Evolutionary conservation across 1,284 basidiomycete species (phyloP).

Genomic region (Sparassis latifolia): DNA sequence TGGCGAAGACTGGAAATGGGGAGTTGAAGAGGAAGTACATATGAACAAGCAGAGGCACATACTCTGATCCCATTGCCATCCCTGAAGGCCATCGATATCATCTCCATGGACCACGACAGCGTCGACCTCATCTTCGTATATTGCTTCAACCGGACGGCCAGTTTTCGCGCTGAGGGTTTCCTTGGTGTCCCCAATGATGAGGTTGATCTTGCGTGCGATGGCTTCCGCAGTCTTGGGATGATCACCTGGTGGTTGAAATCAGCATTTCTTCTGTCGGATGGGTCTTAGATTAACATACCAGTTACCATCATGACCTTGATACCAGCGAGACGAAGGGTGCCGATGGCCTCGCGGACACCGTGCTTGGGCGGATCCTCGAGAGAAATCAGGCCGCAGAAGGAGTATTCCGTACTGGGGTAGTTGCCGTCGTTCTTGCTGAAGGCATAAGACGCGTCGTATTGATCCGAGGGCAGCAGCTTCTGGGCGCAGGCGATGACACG

Average conservation of each 20-base stretch:
- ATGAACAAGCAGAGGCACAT: conserved; percentile 1
- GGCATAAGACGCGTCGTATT: conserved; percentile 38
- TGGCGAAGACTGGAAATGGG: conserved; percentile 43
- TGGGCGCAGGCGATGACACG: conserved; percentile 68
- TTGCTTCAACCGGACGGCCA: conserved; percentile 44
- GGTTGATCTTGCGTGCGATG: conserved; percentile 63
- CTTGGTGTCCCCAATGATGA: conserved; percentile 56
- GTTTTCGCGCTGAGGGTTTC: conserved; percentile 52
- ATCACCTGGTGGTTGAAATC: conserved; percentile 34
- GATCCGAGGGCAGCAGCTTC: conserved; percentile 39
- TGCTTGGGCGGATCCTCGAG: conserved; percentile 68
- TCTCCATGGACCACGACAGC: conserved; percentile 65
- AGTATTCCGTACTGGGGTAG: conserved; percentile 50
- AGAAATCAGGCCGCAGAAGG: conserved; percentile 58
- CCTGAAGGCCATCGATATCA: conserved; percentile 53
- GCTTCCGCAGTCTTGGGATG: conserved; percentile 67
- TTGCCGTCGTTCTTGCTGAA: conserved; percentile 51
- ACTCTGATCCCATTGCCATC: conserved; percentile 70
- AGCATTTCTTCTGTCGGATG: neutral
- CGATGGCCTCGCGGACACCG: conserved; percentile 64
- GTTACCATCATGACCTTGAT: conserved; percentile 74
- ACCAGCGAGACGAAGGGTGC: conserved; percentile 57
- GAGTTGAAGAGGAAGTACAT: neutral
- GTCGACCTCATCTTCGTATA: conserved; percentile 61
- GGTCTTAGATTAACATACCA: conserved; percentile 28